These are phyloP conservation scores for Phytophthora hybrid DNA, from an alignment of 352 stramenopile genomes.

Conservation along the genomic window DNA sequence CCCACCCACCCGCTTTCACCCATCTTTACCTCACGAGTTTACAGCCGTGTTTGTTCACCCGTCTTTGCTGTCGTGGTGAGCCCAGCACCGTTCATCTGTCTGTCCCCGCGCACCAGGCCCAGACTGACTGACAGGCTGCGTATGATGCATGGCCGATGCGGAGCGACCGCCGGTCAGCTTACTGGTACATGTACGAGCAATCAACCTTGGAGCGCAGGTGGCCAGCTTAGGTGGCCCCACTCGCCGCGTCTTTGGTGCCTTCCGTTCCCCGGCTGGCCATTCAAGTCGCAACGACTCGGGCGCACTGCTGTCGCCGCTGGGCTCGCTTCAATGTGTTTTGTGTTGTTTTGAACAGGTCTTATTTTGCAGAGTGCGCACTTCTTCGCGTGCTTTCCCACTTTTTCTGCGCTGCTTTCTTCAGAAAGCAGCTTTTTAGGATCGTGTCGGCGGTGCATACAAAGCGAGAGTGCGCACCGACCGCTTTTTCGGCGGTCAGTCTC, in stretches of 20 bases:
- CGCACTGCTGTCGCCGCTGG: too few species aligned
- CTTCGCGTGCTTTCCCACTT: not conserved
- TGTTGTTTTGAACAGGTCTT: not conserved
- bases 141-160: not conserved
- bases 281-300: too few species aligned
- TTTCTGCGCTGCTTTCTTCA: slow-evolving; percentile 1
- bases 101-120: not conserved
- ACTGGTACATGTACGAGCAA: too few species aligned
- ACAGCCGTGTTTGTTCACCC: slow-evolving; percentile 3
- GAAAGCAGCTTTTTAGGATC: slow-evolving; percentile 12
- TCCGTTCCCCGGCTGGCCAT: not conserved
- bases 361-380: slow-evolving; percentile 15
- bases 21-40: slow-evolving; percentile 31
- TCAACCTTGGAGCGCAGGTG: slow-evolving; percentile 7
- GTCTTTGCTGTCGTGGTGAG: slow-evolving; percentile 9
- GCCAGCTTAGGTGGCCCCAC: not conserved
- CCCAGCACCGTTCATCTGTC: not conserved
- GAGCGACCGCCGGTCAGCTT: too few species aligned
- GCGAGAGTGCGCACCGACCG: not conserved
- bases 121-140: not conserved
- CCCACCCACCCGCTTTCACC: slow-evolving; percentile 6
- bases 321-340: too few species aligned
- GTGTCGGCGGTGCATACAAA: slow-evolving; percentile 8
- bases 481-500: slow-evolving; percentile 23
- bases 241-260: slow-evolving; percentile 9